Percentiles rank a stretch among this genome's conserved stretches.
Conservation (phyloP, 805 yeast genomes). For the Debaryomyces tyrocola region DNA sequence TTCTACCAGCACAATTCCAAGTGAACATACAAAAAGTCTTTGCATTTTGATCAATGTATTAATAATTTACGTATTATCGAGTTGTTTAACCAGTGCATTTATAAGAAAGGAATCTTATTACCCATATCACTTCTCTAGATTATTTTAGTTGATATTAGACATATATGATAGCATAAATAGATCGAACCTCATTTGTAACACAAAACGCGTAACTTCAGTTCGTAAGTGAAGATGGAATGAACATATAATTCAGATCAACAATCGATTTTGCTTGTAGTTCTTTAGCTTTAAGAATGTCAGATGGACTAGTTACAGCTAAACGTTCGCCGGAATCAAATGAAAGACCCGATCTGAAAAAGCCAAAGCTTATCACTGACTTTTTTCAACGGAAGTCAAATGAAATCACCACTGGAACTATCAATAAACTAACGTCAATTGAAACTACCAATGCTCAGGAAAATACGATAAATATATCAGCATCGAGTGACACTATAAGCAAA, state of each 20-base stretch:
- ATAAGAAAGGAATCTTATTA: conserved; percentile 48
- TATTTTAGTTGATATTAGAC: conserved; percentile 19
- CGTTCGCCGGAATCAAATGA: neutral
- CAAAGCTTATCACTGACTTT: conserved; percentile 19
- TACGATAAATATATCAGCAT: neutral
- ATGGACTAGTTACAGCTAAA: neutral
- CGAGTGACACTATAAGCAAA: neutral
- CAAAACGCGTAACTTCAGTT: neutral
- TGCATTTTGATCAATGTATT: conserved; percentile 21
- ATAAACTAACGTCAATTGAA: neutral
- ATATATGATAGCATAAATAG: neutral
- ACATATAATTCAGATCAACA: no score
- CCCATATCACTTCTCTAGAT: conserved; percentile 40
- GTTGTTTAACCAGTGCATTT: conserved; percentile 45
- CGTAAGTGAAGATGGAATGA: no score
- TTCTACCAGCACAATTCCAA: conserved; percentile 14
- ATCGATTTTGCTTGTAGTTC: no score
- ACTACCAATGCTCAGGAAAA: neutral
- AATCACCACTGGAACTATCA: neutral
- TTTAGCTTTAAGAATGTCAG: neutral
- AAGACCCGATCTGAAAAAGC: neutral
- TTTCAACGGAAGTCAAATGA: conserved; percentile 8
- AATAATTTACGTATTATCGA: conserved; percentile 38
- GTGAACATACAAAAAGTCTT: conserved; percentile 15
- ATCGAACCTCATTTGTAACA: neutral